Conservation (phyloP, 768 basidiomycete genomes). For the Pluteus cervinus region DNA sequence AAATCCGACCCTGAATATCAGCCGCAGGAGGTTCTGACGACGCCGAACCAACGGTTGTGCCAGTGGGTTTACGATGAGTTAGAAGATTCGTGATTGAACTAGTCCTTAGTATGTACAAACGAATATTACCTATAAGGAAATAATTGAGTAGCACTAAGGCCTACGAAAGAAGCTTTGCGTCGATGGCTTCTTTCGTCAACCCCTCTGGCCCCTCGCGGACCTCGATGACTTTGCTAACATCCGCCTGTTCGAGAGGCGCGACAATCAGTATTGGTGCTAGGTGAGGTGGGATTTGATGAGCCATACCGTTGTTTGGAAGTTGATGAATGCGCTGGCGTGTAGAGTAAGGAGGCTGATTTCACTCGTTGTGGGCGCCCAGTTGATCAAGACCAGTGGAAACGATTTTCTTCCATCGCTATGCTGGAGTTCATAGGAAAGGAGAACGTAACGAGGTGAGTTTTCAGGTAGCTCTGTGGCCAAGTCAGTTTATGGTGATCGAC, state of each 20-base stretch:
- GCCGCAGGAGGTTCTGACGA: no score
- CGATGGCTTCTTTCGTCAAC: slow-evolving; percentile 67
- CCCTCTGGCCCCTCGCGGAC: slow-evolving; percentile 77
- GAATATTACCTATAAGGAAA: no score
- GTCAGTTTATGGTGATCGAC: slow-evolving; percentile 3
- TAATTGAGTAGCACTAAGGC: no score
- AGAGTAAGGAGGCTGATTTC: slow-evolving; percentile 75
- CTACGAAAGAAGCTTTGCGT: slow-evolving; percentile 47
- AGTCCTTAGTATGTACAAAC: no score
- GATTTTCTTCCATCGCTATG: slow-evolving; percentile 81
- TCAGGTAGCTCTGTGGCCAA: slow-evolving; percentile 69
- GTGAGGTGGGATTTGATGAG: slow-evolving; percentile 1
- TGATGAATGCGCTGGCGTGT: slow-evolving; percentile 75
- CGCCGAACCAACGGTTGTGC: no score
- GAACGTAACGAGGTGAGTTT: slow-evolving; percentile 79
- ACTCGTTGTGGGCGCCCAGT: slow-evolving; percentile 78
- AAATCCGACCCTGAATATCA: no score
- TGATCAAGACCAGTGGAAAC: slow-evolving; percentile 79
- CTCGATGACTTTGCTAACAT: slow-evolving; percentile 76
- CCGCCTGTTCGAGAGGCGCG: slow-evolving; percentile 40
- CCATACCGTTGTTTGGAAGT: slow-evolving; percentile 75
- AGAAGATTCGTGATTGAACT: no score
- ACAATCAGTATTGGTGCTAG: background rate
- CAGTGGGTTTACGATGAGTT: no score
- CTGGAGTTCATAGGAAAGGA: slow-evolving; percentile 76